Evolutionary conservation across 2,329 filamentous ascomycete genomes (phyloP), one percentile per base, ranked within the genome.

Genomic region (Diaporthe vaccinii): DNA sequence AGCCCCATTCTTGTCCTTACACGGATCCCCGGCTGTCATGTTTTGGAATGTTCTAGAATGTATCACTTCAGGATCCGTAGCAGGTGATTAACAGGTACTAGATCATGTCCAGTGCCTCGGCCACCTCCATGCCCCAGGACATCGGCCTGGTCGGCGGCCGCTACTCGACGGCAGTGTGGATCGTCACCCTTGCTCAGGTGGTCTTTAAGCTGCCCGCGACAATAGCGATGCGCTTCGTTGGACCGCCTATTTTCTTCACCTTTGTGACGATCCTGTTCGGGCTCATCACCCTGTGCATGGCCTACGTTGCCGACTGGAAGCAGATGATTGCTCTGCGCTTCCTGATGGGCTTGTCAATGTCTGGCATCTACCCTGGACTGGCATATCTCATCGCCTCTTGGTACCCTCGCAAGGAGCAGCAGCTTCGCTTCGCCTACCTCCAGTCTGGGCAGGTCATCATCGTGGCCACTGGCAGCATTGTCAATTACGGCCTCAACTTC

Each of bases 151-250:
- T 90, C 57, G 92, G 92, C 31, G 90, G 92, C 77, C 87, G 92
- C 53, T 94, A 93, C 80, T 93, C 91, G 1, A 89, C 94, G 6
- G 89, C 91, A 31, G 94, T 95, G 74, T 93, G 94, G 84, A 93
- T 94, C 81, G 94, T 94, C 82, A 94, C 92, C 14, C 88, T 94
- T 73, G 87, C 92, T 7, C 91, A 89, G 79, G 92, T 94, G 55
- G 87, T 88, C 14, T 94, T 93, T 79, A 92, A 94, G 81, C 84
- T 94, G 10, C 93, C 93, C 0, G 91, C 91, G 2, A 94, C 92
- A 0, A 87, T 94, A 59, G 90, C 91, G 1, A 91, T 93, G 39
- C 87, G 93, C 62, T 87, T 90, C 1, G 86, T 93, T 67, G 92
- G 93, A 0, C 93, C 93, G 0, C 86, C 92, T 20, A 80, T 89